These are phyloP conservation scores for Kwoniella botswanensis DNA, from an alignment of 768 basidiomycete genomes.

Conservation along the genomic window DNA sequence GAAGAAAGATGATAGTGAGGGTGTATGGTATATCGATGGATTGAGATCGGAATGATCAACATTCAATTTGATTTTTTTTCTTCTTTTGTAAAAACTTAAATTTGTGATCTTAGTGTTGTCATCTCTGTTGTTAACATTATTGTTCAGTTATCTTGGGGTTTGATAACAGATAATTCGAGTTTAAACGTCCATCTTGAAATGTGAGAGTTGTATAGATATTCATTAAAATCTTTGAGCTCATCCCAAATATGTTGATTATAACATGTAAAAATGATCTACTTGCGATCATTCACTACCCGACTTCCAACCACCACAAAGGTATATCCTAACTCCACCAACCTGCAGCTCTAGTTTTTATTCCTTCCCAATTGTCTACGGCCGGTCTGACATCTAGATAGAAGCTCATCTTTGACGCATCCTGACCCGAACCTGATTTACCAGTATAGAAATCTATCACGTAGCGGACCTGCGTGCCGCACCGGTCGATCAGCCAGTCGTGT, in stretches of 20 bases:
- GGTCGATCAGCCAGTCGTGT: slow-evolving; percentile 95
- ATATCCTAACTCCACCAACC: slow-evolving; percentile 61
- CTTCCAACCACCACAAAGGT: no score
- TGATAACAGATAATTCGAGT: no score
- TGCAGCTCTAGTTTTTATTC: slow-evolving; percentile 78
- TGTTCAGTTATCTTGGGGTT: background rate
- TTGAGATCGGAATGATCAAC: background rate
- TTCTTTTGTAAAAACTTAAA: background rate
- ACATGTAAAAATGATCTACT: no score
- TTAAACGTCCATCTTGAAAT: no score
- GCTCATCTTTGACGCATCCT: slow-evolving; percentile 62
- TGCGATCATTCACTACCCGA: no score
- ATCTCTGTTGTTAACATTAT: background rate
- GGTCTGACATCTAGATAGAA: slow-evolving; percentile 96
- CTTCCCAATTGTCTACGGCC: slow-evolving; percentile 92
- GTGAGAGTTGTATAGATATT: slow-evolving; percentile 2
- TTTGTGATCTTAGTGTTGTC: background rate
- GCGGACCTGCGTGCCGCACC: slow-evolving; percentile 83
- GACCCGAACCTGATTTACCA: slow-evolving; percentile 62
- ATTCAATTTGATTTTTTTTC: no score
- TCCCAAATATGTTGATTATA: background rate
- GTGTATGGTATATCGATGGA: slow-evolving; percentile 23
- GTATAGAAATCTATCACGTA: slow-evolving; percentile 99
- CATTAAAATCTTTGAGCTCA: background rate
- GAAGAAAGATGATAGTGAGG: slow-evolving; percentile 8